Conservation (phyloP, 2,329 filamentous ascomycete species). For the Waltergamsia citrina region DNA sequence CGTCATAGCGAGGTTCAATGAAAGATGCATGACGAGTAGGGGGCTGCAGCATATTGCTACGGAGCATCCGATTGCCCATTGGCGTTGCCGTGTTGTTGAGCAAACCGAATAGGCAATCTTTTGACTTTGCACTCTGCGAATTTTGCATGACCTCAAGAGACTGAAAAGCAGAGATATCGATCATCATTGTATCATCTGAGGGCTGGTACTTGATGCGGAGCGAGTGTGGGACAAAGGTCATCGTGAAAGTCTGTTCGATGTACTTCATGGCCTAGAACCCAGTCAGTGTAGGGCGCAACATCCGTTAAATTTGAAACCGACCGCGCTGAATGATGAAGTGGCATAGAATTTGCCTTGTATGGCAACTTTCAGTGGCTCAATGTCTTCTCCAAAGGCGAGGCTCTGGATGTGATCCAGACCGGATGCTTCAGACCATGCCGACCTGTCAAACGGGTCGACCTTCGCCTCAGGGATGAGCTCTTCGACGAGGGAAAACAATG, state of each 20-base stretch:
- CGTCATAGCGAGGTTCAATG: slow-evolving; percentile 66
- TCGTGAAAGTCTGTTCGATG: slow-evolving; percentile 59
- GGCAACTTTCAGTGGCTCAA: slow-evolving; percentile 71
- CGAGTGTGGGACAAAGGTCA: slow-evolving; percentile 68
- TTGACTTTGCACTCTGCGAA: slow-evolving; percentile 65
- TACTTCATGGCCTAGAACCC: slow-evolving; percentile 63
- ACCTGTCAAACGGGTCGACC: slow-evolving; percentile 53
- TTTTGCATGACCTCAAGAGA: slow-evolving; percentile 90
- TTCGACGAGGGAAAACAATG: slow-evolving; percentile 63
- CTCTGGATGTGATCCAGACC: slow-evolving; percentile 71
- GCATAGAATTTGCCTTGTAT: slow-evolving; percentile 80
- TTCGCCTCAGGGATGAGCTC: slow-evolving; percentile 32
- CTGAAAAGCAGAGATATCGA: slow-evolving; percentile 78
- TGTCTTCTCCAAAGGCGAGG: slow-evolving; percentile 71
- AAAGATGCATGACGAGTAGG: slow-evolving; percentile 59
- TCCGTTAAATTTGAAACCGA: too few species aligned
- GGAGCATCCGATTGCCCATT: slow-evolving; percentile 78
- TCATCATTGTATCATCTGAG: slow-evolving; percentile 90
- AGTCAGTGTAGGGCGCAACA: too few species aligned
- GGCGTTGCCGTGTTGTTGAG: slow-evolving; percentile 79
- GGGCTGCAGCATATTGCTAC: slow-evolving; percentile 82
- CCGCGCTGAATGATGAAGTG: slow-evolving; percentile 76
- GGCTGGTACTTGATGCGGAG: slow-evolving; percentile 80
- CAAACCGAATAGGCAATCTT: slow-evolving; percentile 73
- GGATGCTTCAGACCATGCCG: slow-evolving; percentile 71